Base-by-base conservation (phyloP, 805 yeast species). In the Saturnispora besseyi region DNA sequence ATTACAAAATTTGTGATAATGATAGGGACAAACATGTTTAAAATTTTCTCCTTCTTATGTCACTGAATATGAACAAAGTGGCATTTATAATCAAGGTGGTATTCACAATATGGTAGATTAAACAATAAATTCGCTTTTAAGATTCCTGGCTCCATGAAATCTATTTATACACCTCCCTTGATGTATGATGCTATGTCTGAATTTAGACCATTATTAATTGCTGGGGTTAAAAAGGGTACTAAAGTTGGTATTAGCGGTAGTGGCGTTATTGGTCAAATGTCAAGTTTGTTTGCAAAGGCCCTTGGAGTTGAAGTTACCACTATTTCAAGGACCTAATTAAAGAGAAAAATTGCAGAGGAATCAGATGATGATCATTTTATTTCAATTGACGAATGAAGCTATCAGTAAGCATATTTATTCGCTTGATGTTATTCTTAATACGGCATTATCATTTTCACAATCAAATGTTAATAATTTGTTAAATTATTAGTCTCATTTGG, bases 241-340 rank as follows among this genome's bases (percentile, higher is more conserved):
- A 70, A 65, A 45, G 77, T 77, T 44, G 82, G 79, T 55, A 67
- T 79, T 52, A 58, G 64, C 50, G 75, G 75, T 50, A 63, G 71
- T 50, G 76, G 76, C 52, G 76, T 75, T 26, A 66, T 72, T 58
- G 75, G 76, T 18, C 74, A 70, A 57, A 65, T 70, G 68, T 71
- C 74, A 13, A 59, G 70, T 40, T 62, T 69, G 59, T 73, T 78
- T 52, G 80, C 82, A 40, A 73, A 75, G 54, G 82, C 82, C 5
- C 59, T 79, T 59, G 84, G 83, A 47, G 81, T 81, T 28, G 73
- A 77, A 52, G 83, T 79, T 28, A 69, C 72, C 43, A 82, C 79
- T 3, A 69, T 78, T 57, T 78, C 82, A 18, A 69, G 83, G 64
- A 62, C 72, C 18, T 58, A 62, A 13, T 55, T 72, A 41, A 79